Evolutionary conservation across 1,284 basidiomycete genomes (phyloP).

Genomic region (Apiotrichum gracile): DNA sequence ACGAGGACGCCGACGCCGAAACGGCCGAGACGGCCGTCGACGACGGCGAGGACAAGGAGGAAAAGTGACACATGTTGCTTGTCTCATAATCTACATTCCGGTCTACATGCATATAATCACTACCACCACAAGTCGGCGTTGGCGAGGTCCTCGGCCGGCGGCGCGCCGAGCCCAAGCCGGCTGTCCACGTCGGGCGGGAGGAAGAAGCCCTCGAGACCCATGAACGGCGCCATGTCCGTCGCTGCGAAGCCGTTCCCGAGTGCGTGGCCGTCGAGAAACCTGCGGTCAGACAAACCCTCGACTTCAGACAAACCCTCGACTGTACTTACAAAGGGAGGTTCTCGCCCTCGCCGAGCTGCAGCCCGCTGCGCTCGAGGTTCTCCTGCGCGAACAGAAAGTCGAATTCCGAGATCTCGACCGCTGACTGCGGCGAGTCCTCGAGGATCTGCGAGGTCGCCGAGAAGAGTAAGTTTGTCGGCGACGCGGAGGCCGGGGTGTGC

Average conservation of each 20-base stretch:
- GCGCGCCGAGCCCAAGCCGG: constrained; percentile 10
- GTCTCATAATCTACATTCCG: too few relatives aligned
- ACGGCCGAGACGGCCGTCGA: too few relatives aligned
- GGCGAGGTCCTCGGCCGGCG: not conserved
- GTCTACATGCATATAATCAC: not conserved
- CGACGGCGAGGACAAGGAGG: too few relatives aligned
- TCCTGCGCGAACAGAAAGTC: constrained; percentile 46
- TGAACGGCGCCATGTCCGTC: constrained; percentile 37
- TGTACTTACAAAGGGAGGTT: constrained; percentile 39
- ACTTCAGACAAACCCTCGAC: not conserved
- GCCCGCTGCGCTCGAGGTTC: constrained; percentile 42
- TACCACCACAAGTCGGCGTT: not conserved
- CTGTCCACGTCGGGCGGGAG: constrained; percentile 42
- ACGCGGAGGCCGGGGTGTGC: not conserved
- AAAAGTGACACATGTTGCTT: too few relatives aligned
- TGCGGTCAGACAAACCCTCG: constrained; percentile 3
- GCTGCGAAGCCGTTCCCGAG: constrained; percentile 29
- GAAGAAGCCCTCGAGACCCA: constrained; percentile 47
- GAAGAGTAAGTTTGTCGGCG: constrained; percentile 23
- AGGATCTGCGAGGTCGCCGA: constrained; percentile 29
- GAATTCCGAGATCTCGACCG: constrained; percentile 42
- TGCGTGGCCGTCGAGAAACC: constrained; percentile 45
- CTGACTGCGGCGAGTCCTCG: constrained; percentile 42
- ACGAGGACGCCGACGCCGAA: too few relatives aligned
- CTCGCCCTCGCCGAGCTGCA: constrained; percentile 39